These are phyloP conservation scores for Chaetomium sp. DNA, from an alignment of 2,329 filamentous ascomycete species.

Conservation along the genomic window DNA sequence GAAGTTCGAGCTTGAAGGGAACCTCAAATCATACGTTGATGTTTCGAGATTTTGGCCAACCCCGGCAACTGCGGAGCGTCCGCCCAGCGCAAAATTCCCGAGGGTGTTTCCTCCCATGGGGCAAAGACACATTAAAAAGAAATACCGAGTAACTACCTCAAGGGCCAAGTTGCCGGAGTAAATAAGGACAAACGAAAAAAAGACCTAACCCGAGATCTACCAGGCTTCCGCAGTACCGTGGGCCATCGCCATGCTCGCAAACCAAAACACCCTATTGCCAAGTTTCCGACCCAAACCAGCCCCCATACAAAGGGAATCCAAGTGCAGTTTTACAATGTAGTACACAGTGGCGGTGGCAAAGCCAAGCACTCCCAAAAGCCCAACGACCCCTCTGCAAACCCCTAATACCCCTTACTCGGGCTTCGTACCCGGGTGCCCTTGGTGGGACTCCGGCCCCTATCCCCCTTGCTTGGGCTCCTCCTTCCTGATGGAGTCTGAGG, in stretches of 20 bases:
- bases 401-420: constrained; percentile 30
- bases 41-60: neutral
- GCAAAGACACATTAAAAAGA: neutral
- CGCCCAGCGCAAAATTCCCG: no score
- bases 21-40: neutral
- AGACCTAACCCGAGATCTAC: neutral
- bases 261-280: neutral
- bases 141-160: neutral
- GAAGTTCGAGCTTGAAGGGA: neutral
- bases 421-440: constrained; percentile 41
- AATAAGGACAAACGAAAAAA: neutral
- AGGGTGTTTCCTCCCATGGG: no score
- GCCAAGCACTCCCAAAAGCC: neutral
- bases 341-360: constrained; percentile 10
- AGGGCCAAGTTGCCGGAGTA: neutral
- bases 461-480: constrained; percentile 53
- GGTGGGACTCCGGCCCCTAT: constrained; percentile 52
- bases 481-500: constrained; percentile 51
- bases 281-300: neutral
- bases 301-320: constrained; percentile 11
- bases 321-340: neutral
- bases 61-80: no score
- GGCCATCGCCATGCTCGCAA: neutral
- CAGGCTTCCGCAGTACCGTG: neutral
- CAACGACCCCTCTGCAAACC: neutral